Evolutionary conservation across 1,284 basidiomycete genomes (phyloP), one percentile per base, ranked within the genome.

Genomic region (Tranzscheliella williamsii): DNA sequence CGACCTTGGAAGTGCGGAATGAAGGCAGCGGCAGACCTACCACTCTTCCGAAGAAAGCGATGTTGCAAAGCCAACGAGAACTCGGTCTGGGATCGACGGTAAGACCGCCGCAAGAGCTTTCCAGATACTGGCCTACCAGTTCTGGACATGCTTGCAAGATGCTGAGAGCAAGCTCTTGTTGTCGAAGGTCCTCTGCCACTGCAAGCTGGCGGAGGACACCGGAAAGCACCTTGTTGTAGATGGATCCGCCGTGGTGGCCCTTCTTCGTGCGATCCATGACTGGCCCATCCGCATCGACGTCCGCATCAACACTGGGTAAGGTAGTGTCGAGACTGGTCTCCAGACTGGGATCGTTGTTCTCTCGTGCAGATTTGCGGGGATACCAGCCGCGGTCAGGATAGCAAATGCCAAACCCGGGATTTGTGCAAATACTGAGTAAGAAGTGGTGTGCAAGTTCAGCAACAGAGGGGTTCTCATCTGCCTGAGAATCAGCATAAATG

Each of bases 321-420:
- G n/a, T 29, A 17, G 9, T 34, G 17, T 8, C 17, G 32, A 17
- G 11, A 9, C n/a, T n/a, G 26, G 26, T 29, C 26, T 29, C 26
- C n/a, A n/a, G 9, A 7, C 24, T 24, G 11, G 29, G n/a, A 15
- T 26, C 2, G 34, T 16, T 0, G 2, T 38, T 43, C 3, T 30
- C 33, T 2, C 17, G 20, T 1, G 37, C 21, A 1, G 47, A 36
- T 42, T 55, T 56, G 38, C 58, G 48, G 2, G 86, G 86, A 71
- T 95, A 96, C 92, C 92, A 96, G 1, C 91, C 92, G 13, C 85
- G 83, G 73, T 94, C 91, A 37, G 82, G 84, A 79, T 94, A 96
- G 74, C 91, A 95, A 18, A 96, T 82, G 0, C 92, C 93, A 16
- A 83, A 81, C 0, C 90, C 90, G 0, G 89, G 89, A 21, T 85